Base-by-base conservation (phyloP, 164 flowering plant genomes). In the Taxillus chinensis region DNA sequence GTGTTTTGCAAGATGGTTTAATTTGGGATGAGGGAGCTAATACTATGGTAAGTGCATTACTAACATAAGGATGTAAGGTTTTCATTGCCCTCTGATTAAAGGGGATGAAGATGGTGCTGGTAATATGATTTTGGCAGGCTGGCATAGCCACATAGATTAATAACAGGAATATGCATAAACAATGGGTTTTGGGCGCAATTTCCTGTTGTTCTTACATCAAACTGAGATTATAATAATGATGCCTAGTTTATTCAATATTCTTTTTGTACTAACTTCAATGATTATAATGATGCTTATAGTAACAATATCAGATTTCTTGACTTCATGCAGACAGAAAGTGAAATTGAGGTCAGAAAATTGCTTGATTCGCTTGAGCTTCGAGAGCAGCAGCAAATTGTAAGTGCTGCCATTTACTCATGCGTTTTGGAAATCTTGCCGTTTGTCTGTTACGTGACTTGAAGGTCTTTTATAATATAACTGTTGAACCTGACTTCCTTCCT, bases 21-120 rank as follows among this genome's bases (percentile, higher is more conserved):
- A 75, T 84, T 70, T 92, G 98, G 98, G 96, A 92, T 61, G 96
- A 92, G 74, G 98, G 98, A 11, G 96, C 98, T 16, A 92, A 92
- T 74, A 87, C 96, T 41, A 92, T 87, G 96, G 96, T 87, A 73
- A 67, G 63, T 61, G 38, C 51, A 16, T 48, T 48, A 48, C 12
- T 7, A 48, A 3, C 4, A 14, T 48, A 27, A 27, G 27, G 27
- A 27, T 27, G 27, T 27, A 27, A 27, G 27, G 27, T 27, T 5
- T n/a, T n/a, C n/a, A n/a, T n/a, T n/a, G n/a, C n/a, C n/a, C n/a
- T n/a, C n/a, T n/a, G n/a, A n/a, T n/a, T n/a, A n/a, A n/a, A n/a
- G n/a, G n/a, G n/a, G n/a, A n/a, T n/a, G n/a, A n/a, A n/a, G n/a
- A n/a, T n/a, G n/a, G n/a, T n/a, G n/a, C n/a, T n/a, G n/a, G n/a